phyloP scores from a whole-genome alignment of 352 stramenopile species.

The Phytophthora boehmeriae region DNA sequence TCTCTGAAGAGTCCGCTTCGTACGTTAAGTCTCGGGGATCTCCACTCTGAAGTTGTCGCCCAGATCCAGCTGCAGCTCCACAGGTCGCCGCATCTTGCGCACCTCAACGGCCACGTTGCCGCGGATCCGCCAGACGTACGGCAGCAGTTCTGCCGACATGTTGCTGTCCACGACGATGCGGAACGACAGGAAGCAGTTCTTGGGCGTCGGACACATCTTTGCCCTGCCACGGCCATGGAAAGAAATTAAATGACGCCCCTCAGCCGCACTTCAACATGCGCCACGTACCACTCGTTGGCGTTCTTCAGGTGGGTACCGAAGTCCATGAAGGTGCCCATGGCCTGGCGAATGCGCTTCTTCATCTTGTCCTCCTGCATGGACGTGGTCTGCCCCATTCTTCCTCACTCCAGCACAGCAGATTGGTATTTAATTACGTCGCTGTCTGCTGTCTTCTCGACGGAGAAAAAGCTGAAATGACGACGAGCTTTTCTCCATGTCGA shows the following conservation, averaged over 20 bases:
- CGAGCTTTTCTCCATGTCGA: slow-evolving; percentile 6
- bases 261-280: slow-evolving; percentile 16
- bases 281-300: slow-evolving; percentile 76
- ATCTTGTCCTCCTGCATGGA: slow-evolving; percentile 77
- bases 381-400: slow-evolving; percentile 77
- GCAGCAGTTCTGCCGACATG: slow-evolving; percentile 64
- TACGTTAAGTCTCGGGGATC: slow-evolving; percentile 27
- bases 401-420: no score
- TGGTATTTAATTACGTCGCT: neutral
- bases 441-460: neutral
- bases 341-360: slow-evolving; percentile 70
- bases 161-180: slow-evolving; percentile 73
- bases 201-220: slow-evolving; percentile 69
- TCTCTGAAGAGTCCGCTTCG: slow-evolving; percentile 31
- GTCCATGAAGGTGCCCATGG: slow-evolving; percentile 75
- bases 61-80: slow-evolving; percentile 37
- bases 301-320: slow-evolving; percentile 74
- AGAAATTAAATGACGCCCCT: slow-evolving; percentile 6
- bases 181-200: slow-evolving; percentile 79
- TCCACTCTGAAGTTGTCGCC: slow-evolving; percentile 30
- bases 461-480: slow-evolving; percentile 35
- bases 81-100: slow-evolving; percentile 67
- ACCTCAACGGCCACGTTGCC: slow-evolving; percentile 77
- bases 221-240: slow-evolving; percentile 43
- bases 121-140: slow-evolving; percentile 73